Evolutionary conservation across 345 rosid species (phyloP), one percentile per base, ranked within the genome.

Genomic region (Arabidopsis arenosa): DNA sequence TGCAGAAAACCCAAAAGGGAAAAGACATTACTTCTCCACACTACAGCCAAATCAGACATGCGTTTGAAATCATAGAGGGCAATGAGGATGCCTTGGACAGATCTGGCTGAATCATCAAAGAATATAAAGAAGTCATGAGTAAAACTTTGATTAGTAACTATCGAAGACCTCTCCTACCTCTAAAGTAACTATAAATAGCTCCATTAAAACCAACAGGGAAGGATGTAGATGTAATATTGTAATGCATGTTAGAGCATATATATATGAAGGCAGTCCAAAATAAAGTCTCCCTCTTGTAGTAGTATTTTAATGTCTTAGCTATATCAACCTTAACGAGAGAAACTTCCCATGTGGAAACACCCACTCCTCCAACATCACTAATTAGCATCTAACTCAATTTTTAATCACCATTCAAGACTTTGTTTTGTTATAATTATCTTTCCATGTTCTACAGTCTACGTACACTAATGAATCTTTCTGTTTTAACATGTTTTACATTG

Each of bases 401-500:
- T 33, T 33, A 37, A 26, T 68, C 33, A 41, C 17, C 56, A 8
- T 11, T 28, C 4, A 44, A 26, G 28, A 4, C 0, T n/a, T 3
- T 47, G 0, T 49, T 52, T 52, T 7, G 3, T 37, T 67, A 37
- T 68, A 9, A 8, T 23, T 1, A 32, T 2, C 9, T 18, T 26
- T 14, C 37, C 63, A 60, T 36, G 15, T 7, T 44, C 1, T 10
- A 23, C 26, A 23, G 26, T 23, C 26, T 23, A 23, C 26, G 26
- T 23, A 4, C 39, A 9, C 39, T 48, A 69, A 60, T 3, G 32
- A 72, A 49, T 23, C 30, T 36, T 23, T 23, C 1, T 60, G 9
- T 49, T 48, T 23, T 5, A 47, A 60, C 67, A 60, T 71, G 66
- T n/a, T 60, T 17, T 23, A 67, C 14, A 51, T 21, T 40, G 36